phyloP scores from a whole-genome alignment of 768 basidiomycete genomes.

The Fomitopsis serialis region DNA sequence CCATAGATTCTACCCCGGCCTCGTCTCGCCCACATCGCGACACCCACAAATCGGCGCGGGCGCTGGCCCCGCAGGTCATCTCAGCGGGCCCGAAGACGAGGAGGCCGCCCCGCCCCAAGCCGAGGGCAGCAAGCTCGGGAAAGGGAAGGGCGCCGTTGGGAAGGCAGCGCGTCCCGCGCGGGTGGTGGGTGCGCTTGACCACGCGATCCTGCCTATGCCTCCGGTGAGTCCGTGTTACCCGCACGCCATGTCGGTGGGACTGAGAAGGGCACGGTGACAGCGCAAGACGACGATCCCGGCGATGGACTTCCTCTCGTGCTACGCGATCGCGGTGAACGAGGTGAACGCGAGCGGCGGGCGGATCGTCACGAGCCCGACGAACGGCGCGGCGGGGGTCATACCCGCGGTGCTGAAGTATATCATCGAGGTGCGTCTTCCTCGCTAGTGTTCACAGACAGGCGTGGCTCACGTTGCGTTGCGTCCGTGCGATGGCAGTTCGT shows the following conservation, averaged over 20 bases:
- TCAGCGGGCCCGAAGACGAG: constrained; percentile 16
- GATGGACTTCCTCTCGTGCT: constrained; percentile 89
- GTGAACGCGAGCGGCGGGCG: constrained; percentile 91
- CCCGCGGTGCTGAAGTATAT: constrained; percentile 91
- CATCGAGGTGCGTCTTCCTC: constrained; percentile 51
- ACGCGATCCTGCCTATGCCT: constrained; percentile 75
- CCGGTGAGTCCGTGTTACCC: constrained; percentile 58
- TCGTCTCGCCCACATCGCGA: constrained; percentile 28
- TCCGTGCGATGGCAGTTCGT: constrained; percentile 51
- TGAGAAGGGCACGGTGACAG: constrained; percentile 40
- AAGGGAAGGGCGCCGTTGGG: neutral
- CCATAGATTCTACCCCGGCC: constrained; percentile 47
- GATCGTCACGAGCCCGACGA: constrained; percentile 93
- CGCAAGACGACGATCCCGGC: constrained; percentile 86
- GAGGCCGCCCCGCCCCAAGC: neutral
- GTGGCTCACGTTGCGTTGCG: neutral
- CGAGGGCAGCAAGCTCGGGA: neutral
- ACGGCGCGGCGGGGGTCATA: constrained; percentile 91
- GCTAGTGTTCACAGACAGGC: neutral
- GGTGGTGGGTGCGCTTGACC: constrained; percentile 75
- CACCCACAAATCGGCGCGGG: constrained; percentile 28
- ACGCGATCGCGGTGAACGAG: constrained; percentile 93
- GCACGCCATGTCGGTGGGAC: neutral
- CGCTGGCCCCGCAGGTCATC: constrained; percentile 13
- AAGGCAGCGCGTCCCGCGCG: constrained; percentile 26